Base-by-base conservation (phyloP, 2,329 filamentous ascomycete genomes). In the Botrytis hyacinthi region DNA sequence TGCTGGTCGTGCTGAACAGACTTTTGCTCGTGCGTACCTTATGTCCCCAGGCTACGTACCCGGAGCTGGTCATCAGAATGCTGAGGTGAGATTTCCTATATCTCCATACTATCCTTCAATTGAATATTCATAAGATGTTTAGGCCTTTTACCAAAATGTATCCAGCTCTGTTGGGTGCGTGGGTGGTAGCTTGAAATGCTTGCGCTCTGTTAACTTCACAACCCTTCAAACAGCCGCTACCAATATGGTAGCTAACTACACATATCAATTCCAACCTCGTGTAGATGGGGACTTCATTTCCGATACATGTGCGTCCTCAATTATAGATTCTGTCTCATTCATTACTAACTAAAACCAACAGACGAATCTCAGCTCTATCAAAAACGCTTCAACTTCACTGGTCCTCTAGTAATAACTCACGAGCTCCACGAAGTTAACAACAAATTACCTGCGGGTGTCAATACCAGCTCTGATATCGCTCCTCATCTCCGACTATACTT, bases 361-460 rank as follows among this genome's bases (percentile, higher is more conserved):
- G 76, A 83, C 71, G 81, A 83, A 75, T 79, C 81, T 4, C 78
- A 81, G 72, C 76, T 83, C 51, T 83, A 83, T 76, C 80, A 81
- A 75, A 78, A 78, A 22, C 79, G 78, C 51, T 82, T 82, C 77
- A 82, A 82, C 75, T 83, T 81, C 76, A 77, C 70, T 42, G 82
- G 81, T 22, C 81, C 82, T 3, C 62, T 81, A 1, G 80, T 83
- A 29, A 81, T 83, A 71, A 80, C 76, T 20, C 81, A 83, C 74
- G 81, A 82, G 73, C 77, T 78, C 62, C 81, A 82, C 73, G 81
- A 83, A 76, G 77, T 78, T 48, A 83, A 82, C 72, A 70, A 77
- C 61, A 77, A 77, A 70, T 74, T 79, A 1, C 81, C 77, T 42
- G 70, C 74, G 1, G 80, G 82, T 12, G 78, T 82, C 32, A 79